Percentiles rank a stretch among this genome's conserved stretches.
Evolutionary conservation across 352 stramenopile species (phyloP).

Genomic region (Thraustochytrium sp.): DNA sequence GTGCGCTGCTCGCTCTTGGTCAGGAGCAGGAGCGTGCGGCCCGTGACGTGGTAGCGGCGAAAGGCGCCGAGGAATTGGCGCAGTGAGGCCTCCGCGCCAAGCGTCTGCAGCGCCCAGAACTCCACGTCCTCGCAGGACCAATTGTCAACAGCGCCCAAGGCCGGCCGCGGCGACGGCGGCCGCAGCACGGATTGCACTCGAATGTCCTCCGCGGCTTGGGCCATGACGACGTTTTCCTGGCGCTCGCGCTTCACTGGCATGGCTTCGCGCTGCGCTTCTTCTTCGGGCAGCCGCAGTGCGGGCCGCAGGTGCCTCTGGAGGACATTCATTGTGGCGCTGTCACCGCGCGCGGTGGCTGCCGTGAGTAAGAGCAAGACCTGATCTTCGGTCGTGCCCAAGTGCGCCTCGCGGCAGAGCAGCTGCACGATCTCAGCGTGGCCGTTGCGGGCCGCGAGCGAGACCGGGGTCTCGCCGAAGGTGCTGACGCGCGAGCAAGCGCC

Average conservation of each 20-base stretch:
- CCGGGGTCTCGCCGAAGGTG: constrained; percentile 45
- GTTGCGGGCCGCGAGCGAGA: constrained; percentile 49
- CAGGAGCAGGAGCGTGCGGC: neutral
- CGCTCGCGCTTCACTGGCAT: neutral
- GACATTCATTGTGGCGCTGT: neutral
- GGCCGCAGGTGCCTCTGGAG: constrained; percentile 15
- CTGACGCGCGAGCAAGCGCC: constrained; percentile 39
- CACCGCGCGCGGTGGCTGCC: neutral
- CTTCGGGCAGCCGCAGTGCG: neutral
- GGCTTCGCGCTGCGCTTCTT: neutral
- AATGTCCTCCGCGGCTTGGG: neutral
- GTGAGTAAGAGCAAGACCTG: neutral
- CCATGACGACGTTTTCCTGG: neutral
- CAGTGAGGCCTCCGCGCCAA: neutral
- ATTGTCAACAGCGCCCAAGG: neutral
- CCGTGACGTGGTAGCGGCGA: neutral
- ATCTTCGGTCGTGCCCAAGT: neutral
- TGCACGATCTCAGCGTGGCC: constrained; percentile 50
- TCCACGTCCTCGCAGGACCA: constrained; percentile 12
- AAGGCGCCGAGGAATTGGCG: neutral
- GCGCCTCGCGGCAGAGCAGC: constrained; percentile 7
- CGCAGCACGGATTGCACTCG: neutral
- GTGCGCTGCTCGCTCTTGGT: neutral
- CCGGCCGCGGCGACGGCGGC: neutral
- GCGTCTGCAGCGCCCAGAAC: neutral